Evolutionary conservation across 495 filamentous ascomycete genomes (phyloP), one percentile per base, ranked within the genome.

Genomic region (Daldinia decipiens): DNA sequence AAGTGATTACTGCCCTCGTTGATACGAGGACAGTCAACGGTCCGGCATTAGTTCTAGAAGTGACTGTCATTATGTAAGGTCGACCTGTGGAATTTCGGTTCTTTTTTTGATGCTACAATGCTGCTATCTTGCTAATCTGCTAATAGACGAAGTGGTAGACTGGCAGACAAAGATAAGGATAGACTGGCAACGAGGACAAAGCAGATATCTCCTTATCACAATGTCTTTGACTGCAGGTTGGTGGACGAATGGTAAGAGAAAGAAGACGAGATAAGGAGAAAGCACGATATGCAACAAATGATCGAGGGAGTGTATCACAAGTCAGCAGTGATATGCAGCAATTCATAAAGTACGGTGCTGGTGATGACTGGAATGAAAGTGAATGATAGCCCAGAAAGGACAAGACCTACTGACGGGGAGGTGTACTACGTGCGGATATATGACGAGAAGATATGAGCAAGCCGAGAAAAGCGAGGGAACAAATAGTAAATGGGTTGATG

Each of bases 1-100:
- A 85, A 8, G 89, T 94, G 77, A 97, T 79, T 38, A 99, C 88
- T 40, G 92, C 91, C 67, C 93, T 88, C 2, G 90, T 90, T 5
- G 95, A 98, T 52, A 90, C 89, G 62, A 98, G 85, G 67, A 98
- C 93, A 36, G 80, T 79, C 32, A 82, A 58, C 8, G 79, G 72
- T 38, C 72, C 73, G 19, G 67, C 39, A 65, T 50, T 62, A n/a
- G 68, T 39, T 45, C 62, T 64, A 47, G 66, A 55, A 26, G 68
- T 24, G 50, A 65, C 63, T 7, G 72, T 74, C 74, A 78, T 78
- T 52, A 67, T 70, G 72, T 65, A 68, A 72, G 65, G 39, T 38
- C 27, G 57, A 26, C 29, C 27, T 67, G 58, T 57, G 12, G 12
- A 53, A 13, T 64, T 11, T 53, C 52, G 12, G 2, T 36, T 13